Evolutionary conservation across 768 basidiomycete genomes (phyloP).

Genomic region (Lyophyllum atratum): DNA sequence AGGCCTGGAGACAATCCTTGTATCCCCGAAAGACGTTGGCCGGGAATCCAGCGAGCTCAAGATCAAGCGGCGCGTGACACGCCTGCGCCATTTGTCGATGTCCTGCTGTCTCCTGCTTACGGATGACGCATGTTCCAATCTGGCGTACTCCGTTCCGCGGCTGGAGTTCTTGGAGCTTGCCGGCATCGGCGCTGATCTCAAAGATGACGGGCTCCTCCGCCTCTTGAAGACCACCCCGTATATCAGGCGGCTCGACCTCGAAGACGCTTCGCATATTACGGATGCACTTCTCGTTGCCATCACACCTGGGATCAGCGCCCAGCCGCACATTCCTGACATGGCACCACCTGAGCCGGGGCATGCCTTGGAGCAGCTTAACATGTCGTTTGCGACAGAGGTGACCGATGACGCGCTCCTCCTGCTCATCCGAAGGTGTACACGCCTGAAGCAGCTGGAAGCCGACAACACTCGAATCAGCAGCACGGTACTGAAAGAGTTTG

Average conservation of each 20-base stretch:
- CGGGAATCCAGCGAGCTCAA: slow-evolving; percentile 53
- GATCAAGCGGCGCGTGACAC: slow-evolving; percentile 63
- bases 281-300: slow-evolving; percentile 70
- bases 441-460: slow-evolving; percentile 68
- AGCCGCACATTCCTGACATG: slow-evolving; percentile 1
- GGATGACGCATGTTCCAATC: slow-evolving; percentile 71
- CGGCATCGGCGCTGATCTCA: slow-evolving; percentile 67
- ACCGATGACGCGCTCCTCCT: slow-evolving; percentile 62
- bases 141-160: slow-evolving; percentile 68
- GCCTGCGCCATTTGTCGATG: slow-evolving; percentile 71
- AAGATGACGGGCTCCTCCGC: slow-evolving; percentile 71
- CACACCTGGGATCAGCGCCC: slow-evolving; percentile 42
- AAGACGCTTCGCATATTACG: slow-evolving; percentile 74
- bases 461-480: slow-evolving; percentile 79
- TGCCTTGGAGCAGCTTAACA: slow-evolving; percentile 67
- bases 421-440: slow-evolving; percentile 65
- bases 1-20: slow-evolving; percentile 44
- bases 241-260: slow-evolving; percentile 81
- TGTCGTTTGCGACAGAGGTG: slow-evolving; percentile 69
- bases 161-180: slow-evolving; percentile 82
- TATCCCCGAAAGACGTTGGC: slow-evolving; percentile 67
- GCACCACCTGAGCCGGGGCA: slow-evolving; percentile 56
- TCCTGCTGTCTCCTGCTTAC: slow-evolving; percentile 74
- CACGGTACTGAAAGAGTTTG: slow-evolving; percentile 65
- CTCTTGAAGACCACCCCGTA: slow-evolving; percentile 69